Conservation (phyloP, 2,329 filamentous ascomycete species). For the Pseudopithomyces maydicus region DNA sequence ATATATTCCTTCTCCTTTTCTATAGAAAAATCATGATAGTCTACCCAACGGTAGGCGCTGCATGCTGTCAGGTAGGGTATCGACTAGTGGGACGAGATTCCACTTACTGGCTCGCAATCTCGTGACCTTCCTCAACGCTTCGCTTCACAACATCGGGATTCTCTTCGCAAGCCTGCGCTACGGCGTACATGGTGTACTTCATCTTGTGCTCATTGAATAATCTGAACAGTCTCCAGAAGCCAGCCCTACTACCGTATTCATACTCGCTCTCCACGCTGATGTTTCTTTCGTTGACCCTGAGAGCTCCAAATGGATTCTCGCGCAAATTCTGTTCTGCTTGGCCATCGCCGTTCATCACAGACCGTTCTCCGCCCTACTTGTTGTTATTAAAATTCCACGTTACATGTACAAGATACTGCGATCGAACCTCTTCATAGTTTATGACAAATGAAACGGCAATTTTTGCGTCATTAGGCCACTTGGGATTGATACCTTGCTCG, state of each 20-base stretch:
- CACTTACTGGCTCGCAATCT: constrained; percentile 52
- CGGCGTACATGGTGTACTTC: constrained; percentile 58
- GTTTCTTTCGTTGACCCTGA: constrained; percentile 49
- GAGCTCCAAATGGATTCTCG: constrained; percentile 44
- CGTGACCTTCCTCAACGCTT: constrained; percentile 57
- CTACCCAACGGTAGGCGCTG: constrained; percentile 57
- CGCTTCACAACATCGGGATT: constrained; percentile 54
- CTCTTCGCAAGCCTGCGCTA: constrained; percentile 55
- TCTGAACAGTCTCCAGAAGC: constrained; percentile 57
- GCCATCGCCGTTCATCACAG: constrained; percentile 38
- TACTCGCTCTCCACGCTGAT: constrained; percentile 57
- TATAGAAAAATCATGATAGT: constrained; percentile 52
- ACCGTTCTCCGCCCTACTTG: constrained; percentile 36
- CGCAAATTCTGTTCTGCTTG: constrained; percentile 36
- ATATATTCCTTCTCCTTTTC: constrained; percentile 57
- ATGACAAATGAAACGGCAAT: constrained; percentile 47
- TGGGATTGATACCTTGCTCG: constrained; percentile 43
- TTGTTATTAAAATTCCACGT: not conserved
- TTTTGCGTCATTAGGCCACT: constrained; percentile 45
- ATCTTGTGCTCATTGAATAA: constrained; percentile 56
- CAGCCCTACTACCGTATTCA: constrained; percentile 57
- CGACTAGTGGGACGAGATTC: not conserved
- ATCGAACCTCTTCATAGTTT: constrained; percentile 43
- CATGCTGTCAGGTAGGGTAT: not conserved
- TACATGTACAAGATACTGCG: not conserved